Percentiles rank a stretch among this genome's conserved stretches.
Conservation (phyloP, 768 basidiomycete species). For the Serendipita vermifera region DNA sequence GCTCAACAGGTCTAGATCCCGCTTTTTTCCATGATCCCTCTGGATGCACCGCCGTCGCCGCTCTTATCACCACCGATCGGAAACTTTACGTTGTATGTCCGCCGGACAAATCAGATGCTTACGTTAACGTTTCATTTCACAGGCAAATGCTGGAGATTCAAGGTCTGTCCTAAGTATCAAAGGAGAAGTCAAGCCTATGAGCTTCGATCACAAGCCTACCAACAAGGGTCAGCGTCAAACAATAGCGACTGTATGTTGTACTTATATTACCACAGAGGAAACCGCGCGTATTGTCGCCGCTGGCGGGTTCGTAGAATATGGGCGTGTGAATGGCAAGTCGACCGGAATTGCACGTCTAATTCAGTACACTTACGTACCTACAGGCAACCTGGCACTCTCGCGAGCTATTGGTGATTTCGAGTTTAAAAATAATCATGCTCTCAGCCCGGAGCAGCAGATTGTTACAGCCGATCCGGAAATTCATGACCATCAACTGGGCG, state of each 20-base stretch:
- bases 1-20: slow-evolving; percentile 43
- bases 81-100: slow-evolving; percentile 66
- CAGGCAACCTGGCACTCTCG: slow-evolving; percentile 91
- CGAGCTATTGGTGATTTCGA: slow-evolving; percentile 96
- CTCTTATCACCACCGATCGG: slow-evolving; percentile 61
- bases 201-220: slow-evolving; percentile 91
- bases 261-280: slow-evolving; percentile 42
- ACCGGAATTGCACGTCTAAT: slow-evolving; percentile 1
- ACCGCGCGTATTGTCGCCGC: slow-evolving; percentile 74
- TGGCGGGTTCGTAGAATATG: slow-evolving; percentile 93
- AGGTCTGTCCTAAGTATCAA: slow-evolving; percentile 74
- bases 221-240: slow-evolving; percentile 48
- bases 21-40: slow-evolving; percentile 83
- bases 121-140: slow-evolving; percentile 10
- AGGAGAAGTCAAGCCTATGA: slow-evolving; percentile 78
- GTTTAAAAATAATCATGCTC: slow-evolving; percentile 84
- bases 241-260: slow-evolving; percentile 10
- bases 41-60: slow-evolving; percentile 90
- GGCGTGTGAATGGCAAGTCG: slow-evolving; percentile 89
- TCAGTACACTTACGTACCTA: background rate
- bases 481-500: slow-evolving; percentile 61
- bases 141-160: slow-evolving; percentile 99
- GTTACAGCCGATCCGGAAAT: slow-evolving; percentile 94
- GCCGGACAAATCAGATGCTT: background rate
- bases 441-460: slow-evolving; percentile 79